A percentile compares a stretch with the other conserved stretches of the same genome.
Conservation (phyloP, 768 basidiomycete species). For the Trametes cinnabarina region DNA sequence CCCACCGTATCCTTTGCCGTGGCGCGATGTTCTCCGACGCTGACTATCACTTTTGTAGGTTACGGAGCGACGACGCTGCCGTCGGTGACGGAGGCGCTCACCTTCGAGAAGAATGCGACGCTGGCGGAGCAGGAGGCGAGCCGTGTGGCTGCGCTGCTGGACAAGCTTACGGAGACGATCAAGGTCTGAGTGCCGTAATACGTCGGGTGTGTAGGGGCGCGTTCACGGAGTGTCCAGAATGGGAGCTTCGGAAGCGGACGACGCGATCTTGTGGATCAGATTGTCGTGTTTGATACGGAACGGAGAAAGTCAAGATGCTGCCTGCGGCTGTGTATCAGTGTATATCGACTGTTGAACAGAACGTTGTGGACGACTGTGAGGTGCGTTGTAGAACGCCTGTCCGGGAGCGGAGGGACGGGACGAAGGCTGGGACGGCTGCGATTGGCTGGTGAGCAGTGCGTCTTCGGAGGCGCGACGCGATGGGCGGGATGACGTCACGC, state of each 20-base stretch:
- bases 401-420: no score
- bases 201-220: background rate
- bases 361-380: no score
- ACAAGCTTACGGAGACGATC: conserved; percentile 27
- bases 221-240: background rate
- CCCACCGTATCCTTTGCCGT: no score
- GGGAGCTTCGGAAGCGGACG: background rate
- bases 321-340: no score
- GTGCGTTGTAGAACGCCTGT: no score
- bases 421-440: no score
- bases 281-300: no score
- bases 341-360: no score
- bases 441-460: no score
- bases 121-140: conserved; percentile 59
- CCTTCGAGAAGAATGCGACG: conserved; percentile 61
- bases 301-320: no score
- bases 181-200: conserved; percentile 4
- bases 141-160: conserved; percentile 56
- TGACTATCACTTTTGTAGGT: conserved; percentile 39
- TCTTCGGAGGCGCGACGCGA: background rate
- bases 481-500: conserved; percentile 15
- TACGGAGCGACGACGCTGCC: conserved; percentile 87
- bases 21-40: background rate
- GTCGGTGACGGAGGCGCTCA: conserved; percentile 73
- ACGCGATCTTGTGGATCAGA: no score